Percentiles rank a stretch among this genome's conserved stretches.
Conservation (phyloP, 2,329 filamentous ascomycete genomes). For the Pestalotiopsis sp. region DNA sequence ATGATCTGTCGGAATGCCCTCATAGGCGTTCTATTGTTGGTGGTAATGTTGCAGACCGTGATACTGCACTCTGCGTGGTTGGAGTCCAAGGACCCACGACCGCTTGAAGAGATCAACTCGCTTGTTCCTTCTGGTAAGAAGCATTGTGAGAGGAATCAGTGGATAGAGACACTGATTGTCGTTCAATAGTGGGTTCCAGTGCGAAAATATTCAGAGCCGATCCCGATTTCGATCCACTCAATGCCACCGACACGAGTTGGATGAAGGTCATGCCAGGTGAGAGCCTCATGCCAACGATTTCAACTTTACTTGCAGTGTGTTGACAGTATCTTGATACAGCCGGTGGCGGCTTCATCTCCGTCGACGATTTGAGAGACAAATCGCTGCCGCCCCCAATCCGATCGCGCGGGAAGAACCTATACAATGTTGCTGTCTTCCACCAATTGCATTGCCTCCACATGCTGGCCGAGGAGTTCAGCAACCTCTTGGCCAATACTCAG, state of each 20-base stretch:
- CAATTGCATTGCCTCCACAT: neutral
- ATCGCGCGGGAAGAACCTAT: neutral
- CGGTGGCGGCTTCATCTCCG: neutral
- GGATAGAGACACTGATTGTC: neutral
- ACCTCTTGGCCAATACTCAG: neutral
- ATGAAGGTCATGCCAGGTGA: neutral
- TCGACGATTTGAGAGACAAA: neutral
- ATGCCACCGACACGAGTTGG: neutral
- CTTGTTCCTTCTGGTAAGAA: neutral
- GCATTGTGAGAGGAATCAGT: rapidly evolving
- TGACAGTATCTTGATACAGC: neutral
- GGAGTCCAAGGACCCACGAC: neutral
- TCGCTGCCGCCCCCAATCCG: neutral
- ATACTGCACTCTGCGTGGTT: neutral
- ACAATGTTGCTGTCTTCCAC: neutral
- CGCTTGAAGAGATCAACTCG: neutral
- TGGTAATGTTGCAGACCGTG: neutral
- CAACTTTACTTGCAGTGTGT: neutral
- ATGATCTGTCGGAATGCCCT: neutral
- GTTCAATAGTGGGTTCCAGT: neutral
- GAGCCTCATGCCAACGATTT: neutral
- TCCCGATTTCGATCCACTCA: neutral
- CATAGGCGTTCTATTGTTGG: neutral
- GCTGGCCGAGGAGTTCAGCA: neutral
- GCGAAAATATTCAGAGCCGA: neutral